Base-by-base conservation (phyloP, 306 rosid genomes). In the Corylus avellana region DNA sequence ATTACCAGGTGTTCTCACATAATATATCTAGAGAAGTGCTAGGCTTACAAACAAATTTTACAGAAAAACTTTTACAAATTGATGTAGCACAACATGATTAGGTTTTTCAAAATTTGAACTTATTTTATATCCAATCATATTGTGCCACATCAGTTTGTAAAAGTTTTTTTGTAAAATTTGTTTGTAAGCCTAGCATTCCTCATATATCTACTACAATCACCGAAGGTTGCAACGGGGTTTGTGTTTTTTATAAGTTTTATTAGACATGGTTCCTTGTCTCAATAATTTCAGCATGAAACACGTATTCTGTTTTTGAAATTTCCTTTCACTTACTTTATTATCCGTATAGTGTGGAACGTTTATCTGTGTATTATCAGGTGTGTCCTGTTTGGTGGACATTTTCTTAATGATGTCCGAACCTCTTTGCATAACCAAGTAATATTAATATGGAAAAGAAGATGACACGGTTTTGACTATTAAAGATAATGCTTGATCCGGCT, bases 241-340 rank as follows among this genome's bases (percentile, higher is more conserved):
- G n/a, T 37, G 35, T 32, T 32, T 8, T 50, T 67, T 59, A 8
- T 51, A 47, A n/a, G 27, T 76, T 70, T 58, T n/a, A 27, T 48
- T 32, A 44, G 47, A 39, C 49, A 35, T 44, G 18, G 47, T 67
- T 47, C 57, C 66, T 55, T 49, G 37, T 75, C 54, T 66, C 20
- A 46, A 51, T 81, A 58, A 64, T 68, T 68, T 4, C 27, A 17
- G 72, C 25, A 42, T 0, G 72, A 68, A 68, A 42, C 72, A 68
- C 16, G 5, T 8, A 68, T 42, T 68, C 29, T 68, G 51, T 39
- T n/a, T 18, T 18, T n/a, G 27, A 68, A 9, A 68, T n/a, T 39
- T 68, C 14, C 29, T 18, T 68, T 68, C 72, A 68, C 72, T 13
- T 42, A 8, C 8, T 18, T 7, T 18, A 42, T 10, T 42, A 42